Base-by-base conservation (phyloP, 495 filamentous ascomycete species). In the Amniculicola lignicola region DNA sequence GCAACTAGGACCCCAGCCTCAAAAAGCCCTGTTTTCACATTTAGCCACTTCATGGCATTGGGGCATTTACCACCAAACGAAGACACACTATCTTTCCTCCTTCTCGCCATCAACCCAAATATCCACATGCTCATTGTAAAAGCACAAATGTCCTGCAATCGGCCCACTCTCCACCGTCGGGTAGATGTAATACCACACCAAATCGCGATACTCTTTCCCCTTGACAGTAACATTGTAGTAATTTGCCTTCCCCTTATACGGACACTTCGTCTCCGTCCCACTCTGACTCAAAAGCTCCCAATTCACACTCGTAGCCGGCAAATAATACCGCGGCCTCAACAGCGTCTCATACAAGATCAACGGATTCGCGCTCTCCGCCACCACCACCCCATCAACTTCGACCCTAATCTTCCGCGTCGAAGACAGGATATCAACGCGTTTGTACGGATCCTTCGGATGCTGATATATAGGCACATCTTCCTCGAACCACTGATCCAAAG, bases 111-210 rank as follows among this genome's bases (percentile, higher is more conserved):
- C 79, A 43, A 85, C 60, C 41, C 66, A 72, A 24, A 82, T 69
- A 50, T 83, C 78, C 0, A 83, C 77, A 65, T 79, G 80, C 62
- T 82, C 80, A 57, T 83, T 82, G 53, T 82, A 85, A 51, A 82
- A 81, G 50, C 76, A 79, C 36, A 82, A 12, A 37, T 68, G 46
- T 1, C 78, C 78, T 25, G 64, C 69, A 48, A 85, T 70, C 9
- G 55, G 52, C 11, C 64, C 70, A 21, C 71, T 74, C 67, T 83
- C 80, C 0, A 67, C 39, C 23, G 72, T 77, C 2, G 81, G 76
- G 27, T 70, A 70, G 21, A 67, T 62, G 63, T 85, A 85, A 51
- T 72, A 82, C 80, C 81, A 83, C 0, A 80, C 66, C 3, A 77
- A 25, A 61, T 82, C 78, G 52, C 72, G 67, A 28, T 73, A 56